Base-by-base conservation (phyloP, 2,329 filamentous ascomycete genomes). In the Fusarium redolens region DNA sequence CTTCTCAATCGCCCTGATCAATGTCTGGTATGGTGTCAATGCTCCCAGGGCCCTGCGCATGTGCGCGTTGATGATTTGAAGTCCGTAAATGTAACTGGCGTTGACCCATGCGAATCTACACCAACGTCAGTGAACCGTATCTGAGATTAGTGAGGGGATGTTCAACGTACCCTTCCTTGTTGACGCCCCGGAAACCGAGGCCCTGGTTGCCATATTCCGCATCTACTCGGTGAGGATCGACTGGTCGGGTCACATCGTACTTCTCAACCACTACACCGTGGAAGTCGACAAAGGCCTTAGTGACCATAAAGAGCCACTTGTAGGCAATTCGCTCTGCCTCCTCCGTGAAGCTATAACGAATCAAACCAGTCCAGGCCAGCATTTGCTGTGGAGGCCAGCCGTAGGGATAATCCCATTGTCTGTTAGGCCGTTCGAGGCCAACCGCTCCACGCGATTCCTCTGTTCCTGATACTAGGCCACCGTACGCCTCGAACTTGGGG, bases 311-410 rank as follows among this genome's bases (percentile, higher is more conserved):
- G 59, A 98, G 85, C 96, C 96, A 99, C 82, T 96, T 95, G 83
- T 99, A 99, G 1, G 94, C 93, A 72, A 99, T 84, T 38, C 95
- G 88, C 83, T 97, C 93, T 4, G 95, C 95, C 69, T 98, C 95
- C 30, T 96, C 93, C 33, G 92, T 91, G 80, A 97, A 98, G 61
- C 95, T 95, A 80, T 98, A 99, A 22, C 95, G 92, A 78, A 95
- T 89, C 66, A 99, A 86, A 5, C 95, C 96, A 2, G 94, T 95
- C 96, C 96, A 99, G 2, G 96, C 96, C 45, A 99, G 90, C 85
- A 99, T 98, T 85, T 99, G 96, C 86, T 99, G 96, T 37, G 96
- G 96, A 61, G 96, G 96, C 96, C 96, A 99, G 67, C 96, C 96
- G 80, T 96, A 98, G 1, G 96, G 96, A 81, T 95, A 98, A 81